Base-by-base conservation (phyloP, 371 early-diverging fungal genomes). In the Actinomortierella wolfii region DNA sequence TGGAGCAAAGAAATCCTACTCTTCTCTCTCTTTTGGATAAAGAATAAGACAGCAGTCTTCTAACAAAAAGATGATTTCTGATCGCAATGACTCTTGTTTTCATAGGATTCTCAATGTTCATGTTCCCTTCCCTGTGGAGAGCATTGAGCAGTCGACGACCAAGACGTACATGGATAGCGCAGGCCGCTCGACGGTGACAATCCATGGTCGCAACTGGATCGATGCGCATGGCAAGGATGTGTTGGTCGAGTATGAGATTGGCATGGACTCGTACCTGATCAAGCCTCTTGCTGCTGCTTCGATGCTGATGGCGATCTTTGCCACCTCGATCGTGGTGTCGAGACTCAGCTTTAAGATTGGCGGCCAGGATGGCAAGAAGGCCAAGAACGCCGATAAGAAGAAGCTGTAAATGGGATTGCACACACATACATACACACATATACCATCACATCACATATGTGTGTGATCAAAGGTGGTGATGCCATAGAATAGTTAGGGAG, bases 111-210 rank as follows among this genome's bases (percentile, higher is more conserved):
- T 89, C 55, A 77, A 88, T 64, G 83, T 92, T 1, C 57, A 75
- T 25, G 47, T 83, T 11, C 91, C 91, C 29, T 88, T 87, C 61
- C 66, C 62, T 43, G 64, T 89, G 20, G 88, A 90, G 26, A 56
- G 68, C 2, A 53, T 84, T 47, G 56, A 68, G 6, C 76, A 85
- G 25, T 57, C 61, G 21, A 76, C 65, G 8, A 82, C 84, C 44
- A 90, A 81, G 66, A 87, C 90, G 11, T 89, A 90, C 76, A 83
- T 93, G 68, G 93, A 93, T 79, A 85, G 91, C 11, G 86, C 87
- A 44, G 93, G 93, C 20, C 87, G 92, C n/a, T 82, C 83, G n/a
- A 81, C 83, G 57, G 73, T 92, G 18, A 77, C 81, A 2, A 78
- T 93, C 52, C 75, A 81, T 28, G 91, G 89, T 69, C 59, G 66